Percentiles rank a stretch among this genome's conserved stretches.
phyloP scores from a whole-genome alignment of 1,284 basidiomycete species.

The Pseudozyma pruni region DNA sequence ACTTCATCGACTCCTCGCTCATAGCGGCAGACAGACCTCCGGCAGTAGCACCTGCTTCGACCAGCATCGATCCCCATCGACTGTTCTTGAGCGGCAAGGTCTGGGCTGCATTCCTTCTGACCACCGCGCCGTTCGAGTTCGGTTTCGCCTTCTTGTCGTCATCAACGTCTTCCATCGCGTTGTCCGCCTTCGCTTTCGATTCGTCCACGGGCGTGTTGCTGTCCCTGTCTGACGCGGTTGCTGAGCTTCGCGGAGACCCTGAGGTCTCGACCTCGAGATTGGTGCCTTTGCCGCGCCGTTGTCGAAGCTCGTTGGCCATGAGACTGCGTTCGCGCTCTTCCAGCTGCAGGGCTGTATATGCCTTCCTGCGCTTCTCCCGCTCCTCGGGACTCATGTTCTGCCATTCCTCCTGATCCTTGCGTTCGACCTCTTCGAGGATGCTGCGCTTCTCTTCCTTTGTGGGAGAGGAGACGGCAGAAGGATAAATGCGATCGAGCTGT shows the following conservation, averaged over 20 bases:
- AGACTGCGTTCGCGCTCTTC: conserved; percentile 57
- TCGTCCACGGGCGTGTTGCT: conserved; percentile 5
- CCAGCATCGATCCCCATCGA: conserved; percentile 83
- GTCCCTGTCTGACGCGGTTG: conserved; percentile 15
- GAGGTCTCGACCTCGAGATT: conserved; percentile 32
- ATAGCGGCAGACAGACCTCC: conserved; percentile 83
- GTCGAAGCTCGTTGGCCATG: conserved; percentile 53
- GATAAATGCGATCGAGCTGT: conserved; percentile 77
- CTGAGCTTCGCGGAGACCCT: conserved; percentile 3
- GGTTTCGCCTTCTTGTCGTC: conserved; percentile 20
- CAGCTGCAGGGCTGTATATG: conserved; percentile 51
- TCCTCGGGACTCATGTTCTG: conserved; percentile 54
- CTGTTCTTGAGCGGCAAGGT: conserved; percentile 68
- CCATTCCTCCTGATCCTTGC: conserved; percentile 55
- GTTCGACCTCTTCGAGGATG: conserved; percentile 54
- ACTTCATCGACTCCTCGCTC: conserved; percentile 88
- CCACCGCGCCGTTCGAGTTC: conserved; percentile 14
- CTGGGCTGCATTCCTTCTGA: conserved; percentile 61
- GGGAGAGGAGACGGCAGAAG: conserved; percentile 31
- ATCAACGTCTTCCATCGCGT: conserved; percentile 21
- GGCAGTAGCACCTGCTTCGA: conserved; percentile 78
- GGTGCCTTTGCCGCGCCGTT: conserved; percentile 41
- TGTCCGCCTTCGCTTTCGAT: conserved; percentile 11
- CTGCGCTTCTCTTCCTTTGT: conserved; percentile 54
- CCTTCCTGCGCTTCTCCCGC: conserved; percentile 50